A percentile compares a stretch with the other conserved stretches of the same genome.
Conservation (phyloP, 768 basidiomycete species). For the Inosperma sp. region DNA sequence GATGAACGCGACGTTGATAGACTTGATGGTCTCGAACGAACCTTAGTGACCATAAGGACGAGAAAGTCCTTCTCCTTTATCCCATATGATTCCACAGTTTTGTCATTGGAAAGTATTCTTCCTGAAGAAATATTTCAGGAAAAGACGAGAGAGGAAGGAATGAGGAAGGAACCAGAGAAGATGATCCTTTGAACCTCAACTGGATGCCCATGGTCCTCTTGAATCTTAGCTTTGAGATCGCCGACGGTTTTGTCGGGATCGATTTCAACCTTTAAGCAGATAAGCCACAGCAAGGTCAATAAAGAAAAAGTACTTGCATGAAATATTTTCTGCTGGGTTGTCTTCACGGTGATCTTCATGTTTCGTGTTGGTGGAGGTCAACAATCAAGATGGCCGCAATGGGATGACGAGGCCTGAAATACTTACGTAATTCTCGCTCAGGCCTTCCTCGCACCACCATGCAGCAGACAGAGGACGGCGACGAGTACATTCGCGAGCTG, state of each 20-base stretch:
- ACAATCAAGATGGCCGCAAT: slow-evolving; percentile 14
- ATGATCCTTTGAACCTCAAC: slow-evolving; percentile 85
- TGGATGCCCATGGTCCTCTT: slow-evolving; percentile 67
- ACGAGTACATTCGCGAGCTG: slow-evolving; percentile 68
- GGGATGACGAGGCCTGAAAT: slow-evolving; percentile 21
- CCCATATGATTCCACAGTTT: slow-evolving; percentile 80
- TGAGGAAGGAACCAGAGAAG: slow-evolving; percentile 63
- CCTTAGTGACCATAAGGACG: slow-evolving; percentile 99
- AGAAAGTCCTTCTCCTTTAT: slow-evolving; percentile 99
- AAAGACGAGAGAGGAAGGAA: background rate
- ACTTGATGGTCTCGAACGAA: slow-evolving; percentile 37
- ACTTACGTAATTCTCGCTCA: slow-evolving; percentile 15
- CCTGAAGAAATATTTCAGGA: slow-evolving; percentile 44
- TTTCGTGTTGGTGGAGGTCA: slow-evolving; percentile 43
- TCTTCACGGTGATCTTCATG: slow-evolving; percentile 95
- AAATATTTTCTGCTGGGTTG: slow-evolving; percentile 90
- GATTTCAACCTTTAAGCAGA: slow-evolving; percentile 40
- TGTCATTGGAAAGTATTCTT: slow-evolving; percentile 85
- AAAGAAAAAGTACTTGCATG: slow-evolving; percentile 43
- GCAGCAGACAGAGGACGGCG: slow-evolving; percentile 53
- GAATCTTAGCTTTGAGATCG: slow-evolving; percentile 80
- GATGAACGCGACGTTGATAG: no score
- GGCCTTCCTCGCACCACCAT: slow-evolving; percentile 13
- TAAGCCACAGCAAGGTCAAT: background rate
- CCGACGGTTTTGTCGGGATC: slow-evolving; percentile 77